Base-by-base conservation (phyloP, 768 basidiomycete species). In the Amanita thiersii region DNA sequence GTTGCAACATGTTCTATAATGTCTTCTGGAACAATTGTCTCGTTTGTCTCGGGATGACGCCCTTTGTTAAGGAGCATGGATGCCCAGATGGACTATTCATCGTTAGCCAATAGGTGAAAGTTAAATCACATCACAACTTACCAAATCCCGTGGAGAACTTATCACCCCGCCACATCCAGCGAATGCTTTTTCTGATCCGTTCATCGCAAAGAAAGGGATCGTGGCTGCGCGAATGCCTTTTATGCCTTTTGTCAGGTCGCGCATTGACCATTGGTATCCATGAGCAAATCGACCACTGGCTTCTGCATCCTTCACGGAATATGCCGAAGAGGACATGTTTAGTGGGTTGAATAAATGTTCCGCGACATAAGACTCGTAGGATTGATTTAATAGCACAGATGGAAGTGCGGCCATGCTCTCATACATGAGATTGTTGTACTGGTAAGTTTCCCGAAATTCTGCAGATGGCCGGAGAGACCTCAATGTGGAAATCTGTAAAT, bases 401-500 rank as follows among this genome's bases (percentile, higher is more conserved):
- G 65, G 62, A 6, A 72, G 62, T 44, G 64, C 58, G 3, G 66
- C 67, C 0, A 69, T 50, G 1, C 63, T 58, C 43, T 63, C 62
- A 43, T 64, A 70, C 67, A 69, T 69, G 39, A 69, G 52, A 45
- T 72, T 69, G 52, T 66, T 70, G 49, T 69, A 72, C 40, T 68
- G 68, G 42, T 65, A 68, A 5, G 62, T 65, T 40, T 66, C 59
- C 3, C 70, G 52, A 39, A 65, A 57, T 21, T 58, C 57, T 2
- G 70, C 63, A 12, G 68, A 68, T 1, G 66, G 63, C 7, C 61
- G 56, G 10, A 70, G 56, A 48, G 64, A 52, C 5, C 59, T 60
- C 24, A 70, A 33, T 3, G 55, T 61, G 6, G 57, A 56, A 26
- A 68, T 64, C 68, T 69, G 40, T 1, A 23, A n/a, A n/a, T n/a